Evolutionary conservation across 257 asterid species (phyloP).

Genomic region (Mitragyna speciosa): DNA sequence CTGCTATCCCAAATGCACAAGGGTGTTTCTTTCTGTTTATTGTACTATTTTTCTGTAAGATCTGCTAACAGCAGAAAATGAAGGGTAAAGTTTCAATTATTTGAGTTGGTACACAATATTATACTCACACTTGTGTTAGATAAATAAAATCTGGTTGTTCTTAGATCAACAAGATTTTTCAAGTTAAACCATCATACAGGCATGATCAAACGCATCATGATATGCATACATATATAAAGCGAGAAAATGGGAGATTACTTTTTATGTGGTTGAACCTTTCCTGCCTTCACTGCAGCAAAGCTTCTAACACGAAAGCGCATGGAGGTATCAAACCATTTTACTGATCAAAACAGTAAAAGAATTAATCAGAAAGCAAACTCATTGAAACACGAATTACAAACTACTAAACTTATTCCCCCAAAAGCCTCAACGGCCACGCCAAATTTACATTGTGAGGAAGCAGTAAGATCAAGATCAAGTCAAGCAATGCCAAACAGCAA

Average conservation of each 20-base stretch:
- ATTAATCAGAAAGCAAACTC: conserved; percentile 8
- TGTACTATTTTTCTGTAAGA: background rate
- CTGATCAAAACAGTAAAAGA: conserved; percentile 37
- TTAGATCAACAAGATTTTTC: background rate
- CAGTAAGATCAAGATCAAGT: background rate
- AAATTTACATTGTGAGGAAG: background rate
- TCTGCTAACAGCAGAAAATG: background rate
- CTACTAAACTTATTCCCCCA: background rate
- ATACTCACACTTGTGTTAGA: background rate
- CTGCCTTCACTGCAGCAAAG: conserved; percentile 59
- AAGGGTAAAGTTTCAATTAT: background rate
- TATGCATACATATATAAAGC: background rate
- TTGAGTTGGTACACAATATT: background rate
- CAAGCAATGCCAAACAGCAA: background rate
- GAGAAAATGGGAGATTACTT: conserved; percentile 50
- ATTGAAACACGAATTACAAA: background rate
- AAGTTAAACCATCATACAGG: background rate
- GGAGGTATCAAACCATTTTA: conserved; percentile 39
- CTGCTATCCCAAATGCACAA: background rate
- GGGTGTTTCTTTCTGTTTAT: background rate
- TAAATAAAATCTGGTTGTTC: background rate
- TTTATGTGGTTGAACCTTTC: conserved; percentile 52
- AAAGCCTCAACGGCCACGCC: background rate
- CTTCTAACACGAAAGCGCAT: conserved; percentile 36
- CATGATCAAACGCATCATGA: background rate